Percentiles rank a stretch among this genome's conserved stretches.
These are phyloP conservation scores for Kwoniella shivajii DNA, from an alignment of 1,284 basidiomycete species.

Conservation along the genomic window DNA sequence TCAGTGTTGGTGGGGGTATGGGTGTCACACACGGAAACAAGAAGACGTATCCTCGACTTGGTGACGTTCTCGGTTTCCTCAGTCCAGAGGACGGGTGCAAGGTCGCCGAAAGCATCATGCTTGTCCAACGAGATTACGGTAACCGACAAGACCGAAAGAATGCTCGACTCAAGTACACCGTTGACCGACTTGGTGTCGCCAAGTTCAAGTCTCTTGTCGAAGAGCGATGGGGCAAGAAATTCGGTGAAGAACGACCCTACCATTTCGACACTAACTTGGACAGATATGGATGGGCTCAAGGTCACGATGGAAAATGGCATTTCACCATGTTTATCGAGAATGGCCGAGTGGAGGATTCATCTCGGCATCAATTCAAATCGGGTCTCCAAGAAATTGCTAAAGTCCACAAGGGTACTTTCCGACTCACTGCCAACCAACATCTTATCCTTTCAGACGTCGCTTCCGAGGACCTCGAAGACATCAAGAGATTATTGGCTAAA, in stretches of 20 bases:
- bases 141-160: conserved; percentile 83
- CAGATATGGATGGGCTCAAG: conserved; percentile 88
- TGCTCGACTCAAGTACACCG: conserved; percentile 93
- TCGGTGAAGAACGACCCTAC: conserved; percentile 74
- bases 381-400: conserved; percentile 90
- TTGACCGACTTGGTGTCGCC: conserved; percentile 89
- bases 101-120: conserved; percentile 90
- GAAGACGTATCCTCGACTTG: conserved; percentile 94
- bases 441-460: conserved; percentile 83
- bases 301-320: conserved; percentile 85
- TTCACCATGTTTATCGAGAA: conserved; percentile 97
- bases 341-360: conserved; percentile 91
- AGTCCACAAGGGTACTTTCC: conserved; percentile 90
- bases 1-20: conserved; percentile 93
- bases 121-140: conserved; percentile 93
- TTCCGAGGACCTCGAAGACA: conserved; percentile 69
- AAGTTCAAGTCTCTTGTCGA: conserved; percentile 89
- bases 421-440: conserved; percentile 95
- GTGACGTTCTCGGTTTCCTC: conserved; percentile 89
- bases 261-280: conserved; percentile 89
- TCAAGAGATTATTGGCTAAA: conserved; percentile 78
- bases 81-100: conserved; percentile 81
- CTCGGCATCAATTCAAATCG: conserved; percentile 87
- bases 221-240: conserved; percentile 76
- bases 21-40: conserved; percentile 99